Base-by-base conservation (phyloP, 2,329 filamentous ascomycete species). In the Colletotrichum viniferum region DNA sequence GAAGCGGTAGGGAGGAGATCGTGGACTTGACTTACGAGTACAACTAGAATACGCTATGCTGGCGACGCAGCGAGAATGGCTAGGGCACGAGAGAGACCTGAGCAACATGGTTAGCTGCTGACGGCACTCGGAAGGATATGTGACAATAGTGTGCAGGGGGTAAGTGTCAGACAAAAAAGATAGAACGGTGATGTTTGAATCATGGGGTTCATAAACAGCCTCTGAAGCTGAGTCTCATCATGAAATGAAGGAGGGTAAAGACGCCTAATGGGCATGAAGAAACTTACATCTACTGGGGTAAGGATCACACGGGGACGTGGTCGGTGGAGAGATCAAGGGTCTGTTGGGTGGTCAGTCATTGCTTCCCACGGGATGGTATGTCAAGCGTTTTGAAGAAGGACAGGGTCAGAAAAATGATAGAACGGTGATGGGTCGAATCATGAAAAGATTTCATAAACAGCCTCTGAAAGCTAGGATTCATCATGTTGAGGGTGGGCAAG, bases 171-270 rank as follows among this genome's bases (percentile, higher is more conserved):
- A 77, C 55, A 63, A 69, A 78, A 78, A 43, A 60, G 81, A 82
- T 80, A 79, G 77, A 79, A 79, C 80, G 81, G 82, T 84, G 79
- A 83, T 79, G 66, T 78, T 83, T 83, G 80, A 86, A 86, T 85
- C 83, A 86, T 78, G 18, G 52, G 58, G 7, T 61, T 87, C 86
- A 87, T 87, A 87, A 87, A 87, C 86, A 87, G 85, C 86, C 85
- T 87, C 86, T 86, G 84, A 84, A 80, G 79, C 80, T 74, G 72
- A 67, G 60, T 81, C 80, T 86, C 85, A 86, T 87, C 85, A 69
- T 30, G n/a, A 3, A 58, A 30, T 56, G 14, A 34, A 32, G 58
- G 10, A n/a, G 32, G 13, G 13, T 5, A 3, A 14, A 14, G 28
- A 62, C 18, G 10, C 43, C n/a, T 21, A 7, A 52, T 13, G 4